Evolutionary conservation across 2,329 filamentous ascomycete genomes (phyloP).

Genomic region (Aspergillus calidoustus): DNA sequence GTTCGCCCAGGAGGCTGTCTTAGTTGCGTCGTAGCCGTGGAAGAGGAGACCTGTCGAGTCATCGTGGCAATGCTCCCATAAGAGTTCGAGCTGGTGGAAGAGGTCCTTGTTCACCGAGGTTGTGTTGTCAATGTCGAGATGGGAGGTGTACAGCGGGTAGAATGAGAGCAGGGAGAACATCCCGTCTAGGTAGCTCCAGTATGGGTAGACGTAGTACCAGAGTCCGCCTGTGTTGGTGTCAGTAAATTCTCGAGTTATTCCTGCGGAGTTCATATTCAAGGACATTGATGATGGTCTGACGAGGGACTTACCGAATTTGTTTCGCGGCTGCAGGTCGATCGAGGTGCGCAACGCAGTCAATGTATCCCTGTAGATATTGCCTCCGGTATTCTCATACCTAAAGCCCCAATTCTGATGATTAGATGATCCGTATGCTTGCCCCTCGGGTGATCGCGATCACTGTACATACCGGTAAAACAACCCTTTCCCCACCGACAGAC

Average conservation of each 20-base stretch:
- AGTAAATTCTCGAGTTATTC: not conserved
- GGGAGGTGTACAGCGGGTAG: slow-evolving; percentile 20
- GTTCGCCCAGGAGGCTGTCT: slow-evolving; percentile 58
- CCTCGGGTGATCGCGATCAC: not conserved
- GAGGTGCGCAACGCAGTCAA: slow-evolving; percentile 26
- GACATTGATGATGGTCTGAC: too few relatives aligned
- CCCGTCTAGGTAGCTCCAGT: slow-evolving; percentile 60
- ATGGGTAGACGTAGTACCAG: slow-evolving; percentile 47
- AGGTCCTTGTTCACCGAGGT: slow-evolving; percentile 50
- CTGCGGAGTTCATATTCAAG: too few relatives aligned
- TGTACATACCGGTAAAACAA: slow-evolving; percentile 23
- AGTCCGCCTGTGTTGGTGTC: slow-evolving; percentile 16
- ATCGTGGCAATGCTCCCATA: slow-evolving; percentile 51
- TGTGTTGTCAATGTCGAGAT: slow-evolving; percentile 44
- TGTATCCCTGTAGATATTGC: slow-evolving; percentile 16
- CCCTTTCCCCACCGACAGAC: slow-evolving; percentile 26
- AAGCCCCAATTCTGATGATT: not conserved
- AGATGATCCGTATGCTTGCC: not conserved
- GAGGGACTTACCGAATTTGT: slow-evolving; percentile 18
- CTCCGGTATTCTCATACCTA: slow-evolving; percentile 22
- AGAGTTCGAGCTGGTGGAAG: slow-evolving; percentile 51
- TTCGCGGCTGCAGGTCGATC: slow-evolving; percentile 26
- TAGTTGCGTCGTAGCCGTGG: slow-evolving; percentile 60
- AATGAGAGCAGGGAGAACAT: slow-evolving; percentile 50
- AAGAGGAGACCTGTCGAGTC: slow-evolving; percentile 51